Evolutionary conservation across 345 rosid genomes (phyloP).

Genomic region (Eucalyptus marginata): DNA sequence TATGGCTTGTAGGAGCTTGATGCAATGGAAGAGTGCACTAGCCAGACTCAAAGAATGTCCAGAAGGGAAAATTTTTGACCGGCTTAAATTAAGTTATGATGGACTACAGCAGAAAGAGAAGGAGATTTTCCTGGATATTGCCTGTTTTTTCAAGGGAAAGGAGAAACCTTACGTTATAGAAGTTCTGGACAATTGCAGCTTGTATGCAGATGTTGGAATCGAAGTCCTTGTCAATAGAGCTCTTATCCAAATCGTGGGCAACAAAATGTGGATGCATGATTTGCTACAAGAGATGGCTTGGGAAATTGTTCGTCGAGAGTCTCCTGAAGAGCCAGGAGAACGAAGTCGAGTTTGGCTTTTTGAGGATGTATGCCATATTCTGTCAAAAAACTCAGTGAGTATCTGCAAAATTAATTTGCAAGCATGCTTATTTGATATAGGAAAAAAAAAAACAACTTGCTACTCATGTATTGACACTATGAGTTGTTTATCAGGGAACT

Average conservation of each 20-base stretch:
- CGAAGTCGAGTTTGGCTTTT: not conserved
- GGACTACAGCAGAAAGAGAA: not conserved
- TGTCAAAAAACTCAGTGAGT: not conserved
- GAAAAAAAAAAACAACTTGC: not conserved
- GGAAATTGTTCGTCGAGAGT: not conserved
- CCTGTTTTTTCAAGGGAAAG: not conserved
- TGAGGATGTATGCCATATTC: not conserved
- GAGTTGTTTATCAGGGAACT: not conserved
- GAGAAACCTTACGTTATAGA: not conserved
- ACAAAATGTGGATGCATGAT: not conserved
- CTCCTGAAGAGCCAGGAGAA: not conserved
- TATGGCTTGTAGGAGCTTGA: not conserved
- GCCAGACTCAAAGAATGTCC: not conserved
- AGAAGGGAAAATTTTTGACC: not conserved
- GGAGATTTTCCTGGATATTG: not conserved
- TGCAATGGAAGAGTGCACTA: not conserved
- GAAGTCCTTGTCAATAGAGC: not conserved
- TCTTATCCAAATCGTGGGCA: not conserved
- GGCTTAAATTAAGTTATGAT: not conserved
- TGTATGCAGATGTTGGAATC: not conserved
- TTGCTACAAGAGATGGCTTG: not conserved
- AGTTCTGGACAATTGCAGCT: not conserved
- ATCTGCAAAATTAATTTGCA: not conserved
- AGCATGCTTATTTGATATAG: not conserved
- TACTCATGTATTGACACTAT: not conserved